Conservation (phyloP, 2,329 filamentous ascomycete species). For the Diaporthe batatas region DNA sequence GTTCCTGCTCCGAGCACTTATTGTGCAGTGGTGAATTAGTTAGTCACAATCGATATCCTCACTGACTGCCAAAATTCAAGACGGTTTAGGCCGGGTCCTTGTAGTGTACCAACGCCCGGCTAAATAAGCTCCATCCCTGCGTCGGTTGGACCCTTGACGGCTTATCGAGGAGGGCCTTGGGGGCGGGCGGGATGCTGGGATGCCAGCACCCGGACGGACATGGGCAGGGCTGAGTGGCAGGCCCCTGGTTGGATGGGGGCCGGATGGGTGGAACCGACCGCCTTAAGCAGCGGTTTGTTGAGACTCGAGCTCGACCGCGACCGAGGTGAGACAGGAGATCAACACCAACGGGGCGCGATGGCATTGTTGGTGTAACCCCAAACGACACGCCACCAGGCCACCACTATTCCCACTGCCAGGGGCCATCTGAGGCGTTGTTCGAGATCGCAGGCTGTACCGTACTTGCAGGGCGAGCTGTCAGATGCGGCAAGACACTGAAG, state of each 20-base stretch:
- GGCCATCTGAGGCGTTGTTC: not conserved
- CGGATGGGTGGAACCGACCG: not conserved
- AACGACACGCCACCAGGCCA: not conserved
- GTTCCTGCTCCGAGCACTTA: not conserved
- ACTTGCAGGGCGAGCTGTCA: not conserved
- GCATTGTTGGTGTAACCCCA: not conserved
- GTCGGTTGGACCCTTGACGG: conserved; percentile 2
- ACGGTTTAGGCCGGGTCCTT: not conserved
- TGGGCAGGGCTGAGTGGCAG: conserved; percentile 1
- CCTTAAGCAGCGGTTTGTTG: conserved; percentile 11
- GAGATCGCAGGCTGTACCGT: not conserved
- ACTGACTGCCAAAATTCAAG: not conserved
- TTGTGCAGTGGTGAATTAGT: no score
- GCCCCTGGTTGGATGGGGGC: not conserved
- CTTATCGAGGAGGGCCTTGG: not conserved
- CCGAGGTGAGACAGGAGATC: conserved; percentile 18
- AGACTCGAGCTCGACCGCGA: conserved; percentile 21
- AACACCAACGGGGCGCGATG: not conserved
- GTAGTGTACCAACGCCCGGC: not conserved
- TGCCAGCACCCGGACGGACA: conserved; percentile 17
- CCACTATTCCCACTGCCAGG: not conserved
- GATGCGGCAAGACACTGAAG: not conserved
- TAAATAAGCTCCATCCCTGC: conserved; percentile 21
- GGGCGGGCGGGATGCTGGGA: conserved; percentile 10
- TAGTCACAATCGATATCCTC: not conserved